These are phyloP conservation scores for Ophiostoma ulmi DNA, from an alignment of 2,329 filamentous ascomycete genomes.

Conservation along the genomic window DNA sequence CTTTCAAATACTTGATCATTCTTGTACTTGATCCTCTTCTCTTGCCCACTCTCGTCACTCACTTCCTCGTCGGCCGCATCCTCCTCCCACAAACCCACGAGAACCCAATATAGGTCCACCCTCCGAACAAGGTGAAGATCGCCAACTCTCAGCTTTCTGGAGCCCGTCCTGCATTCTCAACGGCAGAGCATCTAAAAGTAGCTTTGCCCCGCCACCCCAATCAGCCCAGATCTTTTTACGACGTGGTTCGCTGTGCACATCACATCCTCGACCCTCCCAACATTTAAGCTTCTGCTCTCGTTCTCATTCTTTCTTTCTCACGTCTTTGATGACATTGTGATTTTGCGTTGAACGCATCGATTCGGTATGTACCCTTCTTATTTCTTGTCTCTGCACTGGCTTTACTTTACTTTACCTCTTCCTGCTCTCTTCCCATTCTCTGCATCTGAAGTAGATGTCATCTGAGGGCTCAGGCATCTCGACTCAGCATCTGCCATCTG, in stretches of 20 bases:
- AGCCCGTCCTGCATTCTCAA: neutral
- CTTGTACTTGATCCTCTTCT: slow-evolving; percentile 7
- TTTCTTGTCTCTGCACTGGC: neutral
- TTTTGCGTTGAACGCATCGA: slow-evolving; percentile 8
- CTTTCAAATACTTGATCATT: neutral
- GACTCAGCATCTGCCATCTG: neutral
- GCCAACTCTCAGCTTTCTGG: slow-evolving; percentile 19
- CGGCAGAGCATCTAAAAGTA: neutral
- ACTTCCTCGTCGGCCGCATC: neutral
- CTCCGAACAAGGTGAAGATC: slow-evolving; percentile 25
- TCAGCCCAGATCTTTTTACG: neutral
- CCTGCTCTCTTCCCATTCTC: neutral
- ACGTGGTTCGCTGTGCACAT: neutral
- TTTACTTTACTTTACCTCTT: neutral
- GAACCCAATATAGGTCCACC: slow-evolving; percentile 16
- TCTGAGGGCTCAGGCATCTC: neutral
- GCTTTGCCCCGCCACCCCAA: neutral
- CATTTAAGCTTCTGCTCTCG: neutral
- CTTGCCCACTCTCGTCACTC: slow-evolving; percentile 9
- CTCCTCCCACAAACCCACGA: slow-evolving; percentile 15
- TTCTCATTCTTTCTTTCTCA: neutral
- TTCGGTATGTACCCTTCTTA: neutral
- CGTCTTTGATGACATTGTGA: neutral
- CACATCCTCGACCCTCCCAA: neutral
- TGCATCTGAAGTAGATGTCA: neutral